Percentiles rank a stretch among this genome's conserved stretches.
Conservation (phyloP, 2,329 filamentous ascomycete species). For the Neofusicoccum cordaticola region DNA sequence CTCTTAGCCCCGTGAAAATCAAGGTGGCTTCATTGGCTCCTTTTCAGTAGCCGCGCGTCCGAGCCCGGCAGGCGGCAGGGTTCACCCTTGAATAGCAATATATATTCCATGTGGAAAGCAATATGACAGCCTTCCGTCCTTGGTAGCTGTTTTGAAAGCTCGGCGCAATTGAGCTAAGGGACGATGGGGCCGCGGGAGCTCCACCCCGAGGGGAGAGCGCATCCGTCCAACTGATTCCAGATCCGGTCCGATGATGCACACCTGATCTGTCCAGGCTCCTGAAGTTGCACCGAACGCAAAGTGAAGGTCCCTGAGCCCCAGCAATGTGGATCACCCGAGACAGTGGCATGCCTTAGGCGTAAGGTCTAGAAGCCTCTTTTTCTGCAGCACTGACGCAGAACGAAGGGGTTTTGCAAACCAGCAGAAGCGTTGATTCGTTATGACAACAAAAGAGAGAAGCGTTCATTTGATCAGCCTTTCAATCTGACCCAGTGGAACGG, state of each 20-base stretch:
- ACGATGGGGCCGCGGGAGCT: neutral
- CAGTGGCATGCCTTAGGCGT: neutral
- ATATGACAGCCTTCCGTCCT: neutral
- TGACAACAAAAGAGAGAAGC: neutral
- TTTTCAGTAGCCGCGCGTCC: neutral
- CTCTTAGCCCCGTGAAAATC: neutral
- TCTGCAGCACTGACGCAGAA: neutral
- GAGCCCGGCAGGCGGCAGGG: neutral
- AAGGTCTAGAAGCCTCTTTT: neutral
- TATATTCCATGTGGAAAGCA: neutral
- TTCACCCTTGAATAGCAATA: neutral
- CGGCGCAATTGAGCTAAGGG: neutral
- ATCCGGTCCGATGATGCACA: neutral
- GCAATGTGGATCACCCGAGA: neutral
- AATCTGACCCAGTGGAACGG: conserved; percentile 5
- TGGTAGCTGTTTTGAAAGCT: neutral
- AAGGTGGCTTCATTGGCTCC: neutral
- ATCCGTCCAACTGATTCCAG: neutral
- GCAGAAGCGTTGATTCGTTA: neutral
- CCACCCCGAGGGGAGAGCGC: neutral
- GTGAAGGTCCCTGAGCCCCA: neutral
- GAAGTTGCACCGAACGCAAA: neutral
- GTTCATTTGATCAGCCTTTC: neutral
- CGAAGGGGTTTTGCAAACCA: neutral
- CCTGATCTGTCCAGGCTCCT: neutral